Conservation (phyloP, 2,329 filamentous ascomycete genomes). For the Fusarium floridanum region DNA sequence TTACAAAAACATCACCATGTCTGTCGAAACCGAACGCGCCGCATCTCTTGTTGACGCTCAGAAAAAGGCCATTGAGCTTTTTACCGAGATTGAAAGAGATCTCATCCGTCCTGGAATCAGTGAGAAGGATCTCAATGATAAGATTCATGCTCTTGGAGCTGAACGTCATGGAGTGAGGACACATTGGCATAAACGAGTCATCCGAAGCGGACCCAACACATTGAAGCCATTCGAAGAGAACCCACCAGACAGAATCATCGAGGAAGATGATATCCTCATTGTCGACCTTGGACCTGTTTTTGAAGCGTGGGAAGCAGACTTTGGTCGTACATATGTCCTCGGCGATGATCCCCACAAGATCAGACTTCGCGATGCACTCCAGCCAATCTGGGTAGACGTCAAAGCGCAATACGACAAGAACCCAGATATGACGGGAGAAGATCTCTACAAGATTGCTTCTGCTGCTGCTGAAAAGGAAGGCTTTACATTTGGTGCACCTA, state of each 20-base stretch:
- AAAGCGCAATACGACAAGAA: neutral
- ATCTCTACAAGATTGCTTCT: neutral
- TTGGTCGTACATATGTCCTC: conserved; percentile 60
- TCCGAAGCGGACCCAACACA: conserved; percentile 64
- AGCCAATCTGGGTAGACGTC: conserved; percentile 61
- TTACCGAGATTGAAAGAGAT: conserved; percentile 59
- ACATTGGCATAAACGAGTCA: conserved; percentile 66
- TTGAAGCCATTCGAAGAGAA: conserved; percentile 62
- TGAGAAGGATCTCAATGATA: conserved; percentile 53
- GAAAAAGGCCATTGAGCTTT: conserved; percentile 59
- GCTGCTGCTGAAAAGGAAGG: neutral
- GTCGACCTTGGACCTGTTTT: conserved; percentile 66
- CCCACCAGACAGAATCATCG: conserved; percentile 61
- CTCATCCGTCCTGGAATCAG: neutral
- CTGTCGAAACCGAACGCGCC: conserved; percentile 5
- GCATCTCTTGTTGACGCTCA: conserved; percentile 58
- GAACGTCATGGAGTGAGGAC: conserved; percentile 55
- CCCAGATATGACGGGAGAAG: neutral
- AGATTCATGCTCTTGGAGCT: conserved; percentile 56
- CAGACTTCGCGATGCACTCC: conserved; percentile 58
- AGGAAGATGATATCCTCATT: conserved; percentile 63
- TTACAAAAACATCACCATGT: conserved; percentile 1
- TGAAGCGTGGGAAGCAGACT: conserved; percentile 62
- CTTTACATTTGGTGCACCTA: neutral
- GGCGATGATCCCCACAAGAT: conserved; percentile 60